Evolutionary conservation across 805 yeast genomes (phyloP).

Genomic region (Saturnispora serradocipensis): DNA sequence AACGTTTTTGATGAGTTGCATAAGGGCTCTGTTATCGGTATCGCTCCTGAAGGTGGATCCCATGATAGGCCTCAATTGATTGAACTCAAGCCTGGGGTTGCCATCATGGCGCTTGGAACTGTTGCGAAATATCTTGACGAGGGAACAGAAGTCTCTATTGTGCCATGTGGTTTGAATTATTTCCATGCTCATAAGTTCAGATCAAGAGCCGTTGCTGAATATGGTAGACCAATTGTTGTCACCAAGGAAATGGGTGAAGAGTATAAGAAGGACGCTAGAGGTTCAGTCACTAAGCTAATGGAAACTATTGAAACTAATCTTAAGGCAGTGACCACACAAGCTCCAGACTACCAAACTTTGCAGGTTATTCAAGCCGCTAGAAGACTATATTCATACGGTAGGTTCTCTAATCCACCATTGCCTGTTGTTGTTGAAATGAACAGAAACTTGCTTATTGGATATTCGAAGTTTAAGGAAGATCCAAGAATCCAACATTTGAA

Average conservation of each 20-base stretch:
- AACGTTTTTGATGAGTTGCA: slow-evolving; percentile 69
- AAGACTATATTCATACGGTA: slow-evolving; percentile 61
- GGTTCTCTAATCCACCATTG: slow-evolving; percentile 46
- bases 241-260: slow-evolving; percentile 48
- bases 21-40: slow-evolving; percentile 72
- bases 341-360: slow-evolving; percentile 81
- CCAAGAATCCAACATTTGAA: slow-evolving; percentile 58
- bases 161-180: slow-evolving; percentile 95
- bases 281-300: slow-evolving; percentile 61
- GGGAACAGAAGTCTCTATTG: slow-evolving; percentile 60
- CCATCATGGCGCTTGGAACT: slow-evolving; percentile 95
- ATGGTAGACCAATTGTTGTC: slow-evolving; percentile 77
- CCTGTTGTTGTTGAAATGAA: slow-evolving; percentile 86
- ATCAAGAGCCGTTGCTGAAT: slow-evolving; percentile 90
- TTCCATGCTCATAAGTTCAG: slow-evolving; percentile 94
- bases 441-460: slow-evolving; percentile 76
- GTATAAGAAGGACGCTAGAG: slow-evolving; percentile 58
- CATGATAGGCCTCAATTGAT: slow-evolving; percentile 87
- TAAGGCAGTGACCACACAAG: slow-evolving; percentile 73
- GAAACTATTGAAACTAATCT: slow-evolving; percentile 58
- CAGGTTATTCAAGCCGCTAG: slow-evolving; percentile 91
- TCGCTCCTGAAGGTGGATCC: slow-evolving; percentile 99
- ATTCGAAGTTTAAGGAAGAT: slow-evolving; percentile 61
- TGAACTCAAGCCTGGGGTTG: slow-evolving; percentile 95
- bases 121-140: slow-evolving; percentile 52